A percentile compares a stretch with the other conserved stretches of the same genome.
Evolutionary conservation across 148 eudicot genomes (phyloP).

Genomic region (Amaranthus palmeri): DNA sequence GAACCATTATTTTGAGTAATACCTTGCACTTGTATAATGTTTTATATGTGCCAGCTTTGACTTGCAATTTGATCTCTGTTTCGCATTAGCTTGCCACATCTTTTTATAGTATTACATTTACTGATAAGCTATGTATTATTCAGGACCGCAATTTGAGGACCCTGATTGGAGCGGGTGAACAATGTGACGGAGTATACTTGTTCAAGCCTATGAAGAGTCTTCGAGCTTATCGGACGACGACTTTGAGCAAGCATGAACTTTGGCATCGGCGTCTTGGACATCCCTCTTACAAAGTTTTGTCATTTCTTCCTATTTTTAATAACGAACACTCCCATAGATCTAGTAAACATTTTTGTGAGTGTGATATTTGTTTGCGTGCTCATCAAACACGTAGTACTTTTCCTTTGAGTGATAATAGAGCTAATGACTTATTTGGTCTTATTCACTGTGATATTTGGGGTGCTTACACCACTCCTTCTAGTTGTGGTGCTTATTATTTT

Average conservation of each 20-base stretch:
- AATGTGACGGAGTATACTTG: background rate
- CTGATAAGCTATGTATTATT: background rate
- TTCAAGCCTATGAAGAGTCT: background rate
- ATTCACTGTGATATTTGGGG: conserved; percentile 10
- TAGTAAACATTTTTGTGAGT: background rate
- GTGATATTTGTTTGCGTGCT: background rate
- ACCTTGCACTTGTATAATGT: background rate
- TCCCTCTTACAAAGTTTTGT: background rate
- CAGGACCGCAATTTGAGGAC: background rate
- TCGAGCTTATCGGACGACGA: background rate
- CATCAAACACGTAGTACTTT: background rate
- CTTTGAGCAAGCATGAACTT: background rate
- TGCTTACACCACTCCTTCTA: background rate
- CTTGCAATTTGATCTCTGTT: background rate
- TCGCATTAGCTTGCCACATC: background rate
- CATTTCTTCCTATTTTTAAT: background rate
- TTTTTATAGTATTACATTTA: background rate
- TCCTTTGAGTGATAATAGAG: background rate
- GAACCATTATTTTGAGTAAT: background rate
- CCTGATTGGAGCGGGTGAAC: conserved; percentile 13
- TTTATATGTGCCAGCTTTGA: background rate
- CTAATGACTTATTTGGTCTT: background rate
- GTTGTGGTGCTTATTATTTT: conserved; percentile 5
- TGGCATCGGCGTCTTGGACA: background rate
- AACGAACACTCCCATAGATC: too few relatives aligned